A percentile compares a stretch with the other conserved stretches of the same genome.
phyloP scores from a whole-genome alignment of 1,284 basidiomycete genomes.

The Fomes fomentarius region DNA sequence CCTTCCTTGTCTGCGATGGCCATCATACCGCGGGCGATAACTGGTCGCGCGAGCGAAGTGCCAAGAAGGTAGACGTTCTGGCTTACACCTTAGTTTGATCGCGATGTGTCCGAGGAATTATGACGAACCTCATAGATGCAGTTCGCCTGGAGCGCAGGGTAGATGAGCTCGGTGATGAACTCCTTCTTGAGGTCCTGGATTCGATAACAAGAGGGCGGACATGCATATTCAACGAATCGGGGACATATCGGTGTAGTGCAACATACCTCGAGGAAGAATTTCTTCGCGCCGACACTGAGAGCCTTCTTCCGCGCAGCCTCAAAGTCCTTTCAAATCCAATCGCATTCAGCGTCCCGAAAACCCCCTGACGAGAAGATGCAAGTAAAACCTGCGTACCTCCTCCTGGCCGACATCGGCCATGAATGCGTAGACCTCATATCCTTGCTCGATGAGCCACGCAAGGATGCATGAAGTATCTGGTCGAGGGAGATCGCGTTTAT shows the following conservation, averaged over 20 bases:
- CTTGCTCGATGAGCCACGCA: conserved; percentile 96
- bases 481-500: too few species aligned
- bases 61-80: conserved; percentile 97
- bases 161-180: conserved; percentile 96
- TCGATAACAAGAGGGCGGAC: background rate
- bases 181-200: conserved; percentile 90
- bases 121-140: conserved; percentile 90
- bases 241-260: too few species aligned
- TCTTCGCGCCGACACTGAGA: conserved; percentile 89
- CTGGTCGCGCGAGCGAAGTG: conserved; percentile 96
- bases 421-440: conserved; percentile 97
- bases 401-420: conserved; percentile 99
- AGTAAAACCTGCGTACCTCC: conserved; percentile 75
- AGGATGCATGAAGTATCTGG: conserved; percentile 97
- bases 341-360: background rate
- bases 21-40: conserved; percentile 99
- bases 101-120: background rate
- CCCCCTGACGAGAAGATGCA: background rate
- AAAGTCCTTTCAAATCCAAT: conserved; percentile 73
- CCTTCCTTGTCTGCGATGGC: conserved; percentile 87
- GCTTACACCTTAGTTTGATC: background rate
- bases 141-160: conserved; percentile 97
- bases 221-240: background rate
- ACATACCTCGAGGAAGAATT: conserved; percentile 87
- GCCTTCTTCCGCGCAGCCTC: conserved; percentile 93